These are phyloP conservation scores for Fusarium pseudonygamai DNA, from an alignment of 2,329 filamentous ascomycete genomes.

Conservation along the genomic window DNA sequence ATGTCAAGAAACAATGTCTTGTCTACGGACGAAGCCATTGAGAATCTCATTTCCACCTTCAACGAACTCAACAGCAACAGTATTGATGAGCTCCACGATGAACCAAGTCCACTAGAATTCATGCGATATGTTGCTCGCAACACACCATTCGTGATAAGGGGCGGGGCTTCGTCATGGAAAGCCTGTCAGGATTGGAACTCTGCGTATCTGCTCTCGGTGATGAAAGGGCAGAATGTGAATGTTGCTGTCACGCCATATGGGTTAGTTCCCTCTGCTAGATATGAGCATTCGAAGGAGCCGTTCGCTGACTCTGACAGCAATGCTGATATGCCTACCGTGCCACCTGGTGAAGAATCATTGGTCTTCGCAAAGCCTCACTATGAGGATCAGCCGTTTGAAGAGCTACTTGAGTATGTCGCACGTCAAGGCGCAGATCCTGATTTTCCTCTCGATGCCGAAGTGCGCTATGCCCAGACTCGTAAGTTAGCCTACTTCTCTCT, in stretches of 20 bases:
- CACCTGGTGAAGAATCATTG: conserved; percentile 37
- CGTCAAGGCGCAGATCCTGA: conserved; percentile 60
- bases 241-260: conserved; percentile 81
- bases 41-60: conserved; percentile 71
- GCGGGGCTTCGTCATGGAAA: conserved; percentile 69
- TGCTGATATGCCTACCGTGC: conserved; percentile 49
- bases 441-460: conserved; percentile 53
- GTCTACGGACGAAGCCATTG: conserved; percentile 36
- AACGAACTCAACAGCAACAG: conserved; percentile 73
- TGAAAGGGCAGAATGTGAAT: conserved; percentile 70
- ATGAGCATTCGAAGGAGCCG: background rate
- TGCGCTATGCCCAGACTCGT: conserved; percentile 81
- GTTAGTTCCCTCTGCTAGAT: conserved; percentile 54
- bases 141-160: conserved; percentile 76
- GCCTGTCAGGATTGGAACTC: conserved; percentile 71
- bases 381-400: conserved; percentile 67
- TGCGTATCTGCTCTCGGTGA: conserved; percentile 63
- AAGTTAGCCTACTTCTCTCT: conserved; percentile 38
- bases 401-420: conserved; percentile 70
- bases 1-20: background rate
- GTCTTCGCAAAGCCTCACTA: conserved; percentile 80
- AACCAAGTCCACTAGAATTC: conserved; percentile 81
- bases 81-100: conserved; percentile 69
- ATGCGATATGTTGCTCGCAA: conserved; percentile 80
- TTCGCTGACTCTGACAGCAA: conserved; percentile 43